Percentiles rank a stretch among this genome's conserved stretches.
phyloP scores from a whole-genome alignment of 345 rosid genomes.

The Gossypium mustelinum region DNA sequence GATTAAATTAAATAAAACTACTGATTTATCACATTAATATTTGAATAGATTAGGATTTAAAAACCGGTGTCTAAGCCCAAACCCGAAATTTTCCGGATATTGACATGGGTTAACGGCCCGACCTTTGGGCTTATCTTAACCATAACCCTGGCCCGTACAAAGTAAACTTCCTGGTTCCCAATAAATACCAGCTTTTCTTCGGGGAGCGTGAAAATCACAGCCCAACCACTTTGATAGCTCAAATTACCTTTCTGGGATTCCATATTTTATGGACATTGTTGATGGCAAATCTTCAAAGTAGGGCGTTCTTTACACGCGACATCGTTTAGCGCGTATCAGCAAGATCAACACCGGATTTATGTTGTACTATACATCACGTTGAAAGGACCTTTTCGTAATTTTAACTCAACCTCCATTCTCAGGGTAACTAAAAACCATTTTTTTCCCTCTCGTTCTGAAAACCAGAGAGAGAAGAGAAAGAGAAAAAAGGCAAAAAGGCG shows the following conservation, averaged over 20 bases:
- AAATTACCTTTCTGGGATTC: not conserved
- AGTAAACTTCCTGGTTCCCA: not conserved
- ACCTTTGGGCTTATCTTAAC: not conserved
- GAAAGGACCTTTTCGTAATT: constrained; percentile 4
- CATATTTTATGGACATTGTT: not conserved
- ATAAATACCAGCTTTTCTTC: not conserved
- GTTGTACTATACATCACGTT: not conserved
- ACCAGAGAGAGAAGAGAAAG: constrained; percentile 21
- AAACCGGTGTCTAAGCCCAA: not conserved
- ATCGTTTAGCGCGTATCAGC: constrained; percentile 19
- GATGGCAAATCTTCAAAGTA: not conserved
- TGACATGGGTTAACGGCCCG: not conserved
- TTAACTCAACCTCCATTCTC: not conserved
- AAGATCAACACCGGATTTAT: not conserved
- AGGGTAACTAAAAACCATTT: not conserved
- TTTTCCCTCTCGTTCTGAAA: constrained; percentile 31
- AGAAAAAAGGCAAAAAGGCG: constrained; percentile 6
- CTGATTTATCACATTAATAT: too few species aligned
- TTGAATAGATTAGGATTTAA: not conserved
- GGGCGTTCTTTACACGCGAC: not conserved
- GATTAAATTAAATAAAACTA: too few species aligned
- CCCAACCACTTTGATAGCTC: not conserved
- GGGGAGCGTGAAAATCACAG: constrained; percentile 1
- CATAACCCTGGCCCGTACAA: not conserved
- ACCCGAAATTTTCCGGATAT: not conserved